These are phyloP conservation scores for Syzygium syzygioides DNA, from an alignment of 441 rosid genomes.

Conservation along the genomic window DNA sequence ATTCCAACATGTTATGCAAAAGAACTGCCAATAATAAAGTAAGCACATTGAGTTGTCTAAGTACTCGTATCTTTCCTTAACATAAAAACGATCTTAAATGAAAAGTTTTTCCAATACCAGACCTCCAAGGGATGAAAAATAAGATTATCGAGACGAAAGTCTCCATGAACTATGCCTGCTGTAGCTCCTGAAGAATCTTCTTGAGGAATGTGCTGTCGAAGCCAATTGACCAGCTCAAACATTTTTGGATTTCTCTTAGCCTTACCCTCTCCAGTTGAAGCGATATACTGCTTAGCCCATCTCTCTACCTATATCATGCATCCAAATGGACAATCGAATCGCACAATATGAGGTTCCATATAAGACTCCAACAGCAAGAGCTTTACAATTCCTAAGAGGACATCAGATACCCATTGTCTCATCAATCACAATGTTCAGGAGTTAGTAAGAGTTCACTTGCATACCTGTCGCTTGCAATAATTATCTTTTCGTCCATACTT, in stretches of 20 bases:
- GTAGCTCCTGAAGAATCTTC: conserved; percentile 77
- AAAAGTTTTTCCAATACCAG: conserved; percentile 4
- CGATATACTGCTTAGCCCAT: conserved; percentile 85
- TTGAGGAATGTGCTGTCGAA: conserved; percentile 52
- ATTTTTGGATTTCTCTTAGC: conserved; percentile 71
- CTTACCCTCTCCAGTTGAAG: conserved; percentile 76
- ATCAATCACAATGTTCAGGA: not conserved
- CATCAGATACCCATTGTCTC: not conserved
- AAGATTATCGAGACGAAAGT: conserved; percentile 87
- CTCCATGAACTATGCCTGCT: conserved; percentile 90
- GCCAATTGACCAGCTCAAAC: conserved; percentile 72
- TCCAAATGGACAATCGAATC: not conserved
- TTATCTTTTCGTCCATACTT: conserved; percentile 70
- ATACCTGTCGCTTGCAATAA: conserved; percentile 84
- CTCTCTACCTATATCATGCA: conserved; percentile 59
- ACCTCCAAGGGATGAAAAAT: conserved; percentile 95
- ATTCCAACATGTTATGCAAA: not conserved
- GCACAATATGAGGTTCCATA: not conserved
- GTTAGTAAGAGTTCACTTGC: not conserved
- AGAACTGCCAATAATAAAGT: not conserved
- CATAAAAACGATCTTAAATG: not conserved
- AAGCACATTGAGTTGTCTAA: not conserved
- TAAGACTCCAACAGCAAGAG: not conserved
- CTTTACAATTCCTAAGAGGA: not conserved
- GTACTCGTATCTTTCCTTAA: not conserved